These are phyloP conservation scores for Chlamydomonas sp. DNA, from an alignment of 139 green algal species.

Conservation along the genomic window DNA sequence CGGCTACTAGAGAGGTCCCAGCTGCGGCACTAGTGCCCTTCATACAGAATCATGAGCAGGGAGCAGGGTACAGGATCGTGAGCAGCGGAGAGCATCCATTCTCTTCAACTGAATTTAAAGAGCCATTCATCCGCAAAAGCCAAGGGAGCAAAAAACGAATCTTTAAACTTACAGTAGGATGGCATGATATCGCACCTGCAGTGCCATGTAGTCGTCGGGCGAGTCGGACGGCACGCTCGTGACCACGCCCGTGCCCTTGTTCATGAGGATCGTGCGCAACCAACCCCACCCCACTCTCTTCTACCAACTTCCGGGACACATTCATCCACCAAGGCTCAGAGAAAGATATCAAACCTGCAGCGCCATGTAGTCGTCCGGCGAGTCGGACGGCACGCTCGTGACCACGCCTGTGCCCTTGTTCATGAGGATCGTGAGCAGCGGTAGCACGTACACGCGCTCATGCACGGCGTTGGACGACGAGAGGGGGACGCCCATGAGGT, in stretches of 20 bases:
- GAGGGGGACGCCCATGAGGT: constrained; percentile 88
- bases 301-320: not conserved
- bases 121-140: not conserved
- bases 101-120: too few species aligned
- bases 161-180: not conserved
- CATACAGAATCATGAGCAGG: too few species aligned
- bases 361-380: constrained; percentile 91
- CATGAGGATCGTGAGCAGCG: constrained; percentile 95
- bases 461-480: constrained; percentile 56
- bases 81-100: too few species aligned
- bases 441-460: constrained; percentile 84
- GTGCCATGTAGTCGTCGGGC: constrained; percentile 90
- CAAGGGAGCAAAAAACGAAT: not conserved
- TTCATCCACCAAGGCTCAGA: not conserved
- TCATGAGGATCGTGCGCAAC: constrained; percentile 96
- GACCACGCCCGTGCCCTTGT: constrained; percentile 97
- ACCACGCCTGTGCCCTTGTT: constrained; percentile 98
- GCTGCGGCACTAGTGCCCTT: too few species aligned
- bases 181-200: constrained; percentile 36
- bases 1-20: too few species aligned
- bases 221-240: constrained; percentile 92
- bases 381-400: constrained; percentile 90
- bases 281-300: not conserved
- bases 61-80: too few species aligned
- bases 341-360: constrained; percentile 40